These are phyloP conservation scores for Pyrenophora teres DNA, from an alignment of 2,329 filamentous ascomycete species.

Conservation along the genomic window DNA sequence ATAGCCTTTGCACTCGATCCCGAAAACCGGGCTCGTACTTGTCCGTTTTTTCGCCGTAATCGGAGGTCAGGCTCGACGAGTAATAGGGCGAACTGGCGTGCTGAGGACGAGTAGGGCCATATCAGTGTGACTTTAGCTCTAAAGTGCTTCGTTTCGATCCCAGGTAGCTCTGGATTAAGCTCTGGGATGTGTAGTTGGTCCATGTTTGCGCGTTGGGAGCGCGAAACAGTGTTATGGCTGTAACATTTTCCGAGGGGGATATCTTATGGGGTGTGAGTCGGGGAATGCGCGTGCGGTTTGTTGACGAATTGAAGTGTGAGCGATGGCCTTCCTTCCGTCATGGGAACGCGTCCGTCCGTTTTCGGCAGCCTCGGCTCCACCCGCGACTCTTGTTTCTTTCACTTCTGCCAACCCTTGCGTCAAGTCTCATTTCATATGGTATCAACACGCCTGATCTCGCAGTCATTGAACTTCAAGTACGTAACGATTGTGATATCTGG, in stretches of 20 bases:
- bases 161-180: slow-evolving; percentile 38
- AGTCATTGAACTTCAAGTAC: too few relatives aligned
- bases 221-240: slow-evolving; percentile 11
- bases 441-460: background rate
- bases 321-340: slow-evolving; percentile 12
- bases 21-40: slow-evolving; percentile 77
- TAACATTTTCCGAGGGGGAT: slow-evolving; percentile 5
- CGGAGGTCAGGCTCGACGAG: slow-evolving; percentile 85
- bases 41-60: slow-evolving; percentile 74
- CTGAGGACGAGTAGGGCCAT: slow-evolving; percentile 88
- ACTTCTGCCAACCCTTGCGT: background rate
- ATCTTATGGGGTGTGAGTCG: background rate
- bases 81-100: slow-evolving; percentile 73
- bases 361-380: slow-evolving; percentile 8
- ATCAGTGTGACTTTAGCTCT: slow-evolving; percentile 79
- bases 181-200: slow-evolving; percentile 38
- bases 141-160: slow-evolving; percentile 51
- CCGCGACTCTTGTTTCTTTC: background rate
- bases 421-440: background rate
- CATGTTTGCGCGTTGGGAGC: slow-evolving; percentile 27
- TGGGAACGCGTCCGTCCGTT: slow-evolving; percentile 3
- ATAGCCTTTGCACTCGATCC: slow-evolving; percentile 72
- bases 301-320: slow-evolving; percentile 8
- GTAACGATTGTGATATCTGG: too few relatives aligned
- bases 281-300: background rate